These are phyloP conservation scores for Skeletonema costatum DNA, from an alignment of 108 stramenopile genomes.

Conservation along the genomic window DNA sequence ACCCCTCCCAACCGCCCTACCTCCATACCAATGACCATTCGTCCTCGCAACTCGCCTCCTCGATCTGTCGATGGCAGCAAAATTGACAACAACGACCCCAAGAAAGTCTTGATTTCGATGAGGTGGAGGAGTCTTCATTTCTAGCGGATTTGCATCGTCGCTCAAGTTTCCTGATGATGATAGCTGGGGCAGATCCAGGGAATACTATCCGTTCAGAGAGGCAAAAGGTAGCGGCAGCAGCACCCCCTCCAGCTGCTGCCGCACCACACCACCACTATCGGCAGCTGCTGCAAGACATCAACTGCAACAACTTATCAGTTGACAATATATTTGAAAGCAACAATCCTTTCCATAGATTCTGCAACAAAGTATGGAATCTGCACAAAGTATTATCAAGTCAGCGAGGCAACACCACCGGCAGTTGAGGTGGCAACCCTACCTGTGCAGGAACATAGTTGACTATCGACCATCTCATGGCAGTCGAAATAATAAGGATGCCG, in stretches of 20 bases:
- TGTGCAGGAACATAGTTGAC: neutral
- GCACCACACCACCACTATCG: neutral
- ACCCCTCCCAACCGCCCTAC: neutral
- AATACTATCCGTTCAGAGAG: neutral
- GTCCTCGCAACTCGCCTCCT: neutral
- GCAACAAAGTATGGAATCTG: too few species aligned
- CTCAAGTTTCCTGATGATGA: neutral
- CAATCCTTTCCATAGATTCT: neutral
- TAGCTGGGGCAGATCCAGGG: neutral
- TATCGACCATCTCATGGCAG: neutral
- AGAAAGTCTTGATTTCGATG: neutral
- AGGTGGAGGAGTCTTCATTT: neutral
- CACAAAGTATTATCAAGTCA: neutral
- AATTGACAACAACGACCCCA: neutral
- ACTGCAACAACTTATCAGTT: neutral
- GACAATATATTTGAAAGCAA: neutral
- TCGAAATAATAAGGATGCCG: neutral
- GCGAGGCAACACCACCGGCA: constrained; percentile 1
- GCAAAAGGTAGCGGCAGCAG: neutral
- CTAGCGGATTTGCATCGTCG: neutral
- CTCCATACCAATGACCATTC: neutral
- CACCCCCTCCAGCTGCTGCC: neutral
- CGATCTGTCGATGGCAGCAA: neutral
- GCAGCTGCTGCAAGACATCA: neutral
- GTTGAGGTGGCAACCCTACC: neutral